phyloP scores from a whole-genome alignment of 2,329 filamentous ascomycete genomes.

The Coleophoma eucalyptorum region DNA sequence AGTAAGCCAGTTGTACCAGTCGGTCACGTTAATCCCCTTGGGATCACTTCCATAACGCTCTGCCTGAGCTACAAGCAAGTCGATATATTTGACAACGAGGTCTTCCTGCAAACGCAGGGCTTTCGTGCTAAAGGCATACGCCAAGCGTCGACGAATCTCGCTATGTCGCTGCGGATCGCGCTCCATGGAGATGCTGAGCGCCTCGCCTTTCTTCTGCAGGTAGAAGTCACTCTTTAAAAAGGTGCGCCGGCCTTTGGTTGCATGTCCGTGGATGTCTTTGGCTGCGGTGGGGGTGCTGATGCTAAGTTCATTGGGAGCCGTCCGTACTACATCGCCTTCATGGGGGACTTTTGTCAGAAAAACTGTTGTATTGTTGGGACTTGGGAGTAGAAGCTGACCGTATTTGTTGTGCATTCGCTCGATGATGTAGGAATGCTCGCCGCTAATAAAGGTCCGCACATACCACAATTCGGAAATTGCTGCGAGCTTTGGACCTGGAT shows the following conservation, averaged over 20 bases:
- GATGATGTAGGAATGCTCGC: background rate
- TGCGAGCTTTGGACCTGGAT: conserved; percentile 12
- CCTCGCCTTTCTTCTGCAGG: background rate
- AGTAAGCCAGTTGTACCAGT: conserved; percentile 29
- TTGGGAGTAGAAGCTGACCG: background rate
- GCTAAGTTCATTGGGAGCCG: conserved; percentile 10
- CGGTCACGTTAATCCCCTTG: conserved; percentile 14
- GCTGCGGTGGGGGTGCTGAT: conserved; percentile 7
- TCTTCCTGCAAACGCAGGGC: conserved; percentile 24
- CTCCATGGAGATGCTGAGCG: background rate
- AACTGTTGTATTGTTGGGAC: no score
- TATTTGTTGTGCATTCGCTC: background rate
- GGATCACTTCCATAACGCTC: background rate
- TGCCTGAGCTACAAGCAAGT: background rate
- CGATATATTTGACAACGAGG: conserved; percentile 15
- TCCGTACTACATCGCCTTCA: conserved; percentile 8
- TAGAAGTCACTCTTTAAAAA: background rate
- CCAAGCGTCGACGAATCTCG: conserved; percentile 17
- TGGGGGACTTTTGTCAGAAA: background rate
- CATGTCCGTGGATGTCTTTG: background rate
- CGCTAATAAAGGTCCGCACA: background rate
- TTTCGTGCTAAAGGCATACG: conserved; percentile 23
- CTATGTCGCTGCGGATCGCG: conserved; percentile 9
- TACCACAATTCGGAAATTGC: conserved; percentile 11
- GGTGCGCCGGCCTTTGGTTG: background rate